Conservation (phyloP, 2,329 filamentous ascomycete species). For the Pseudogymnoascus sp. region DNA sequence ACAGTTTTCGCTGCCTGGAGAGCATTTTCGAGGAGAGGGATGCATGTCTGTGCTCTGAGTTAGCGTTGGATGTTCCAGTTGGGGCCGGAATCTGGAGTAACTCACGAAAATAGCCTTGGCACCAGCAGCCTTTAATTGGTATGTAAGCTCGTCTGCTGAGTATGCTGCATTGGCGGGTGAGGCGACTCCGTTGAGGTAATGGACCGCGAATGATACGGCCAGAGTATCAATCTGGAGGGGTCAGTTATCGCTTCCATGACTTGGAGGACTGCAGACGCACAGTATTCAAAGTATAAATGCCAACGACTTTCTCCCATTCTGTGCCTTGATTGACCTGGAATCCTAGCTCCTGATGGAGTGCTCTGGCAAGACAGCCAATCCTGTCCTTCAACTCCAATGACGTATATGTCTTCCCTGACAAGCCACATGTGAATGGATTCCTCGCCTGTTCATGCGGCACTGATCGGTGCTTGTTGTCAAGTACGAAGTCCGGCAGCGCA, state of each 20-base stretch:
- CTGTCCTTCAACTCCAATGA: constrained; percentile 54
- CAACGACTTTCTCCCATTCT: constrained; percentile 71
- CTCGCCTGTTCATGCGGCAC: constrained; percentile 52
- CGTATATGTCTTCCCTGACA: constrained; percentile 59
- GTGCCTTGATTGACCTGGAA: constrained; percentile 60
- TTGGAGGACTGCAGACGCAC: constrained; percentile 35
- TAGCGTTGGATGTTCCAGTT: neutral
- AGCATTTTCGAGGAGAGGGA: constrained; percentile 57
- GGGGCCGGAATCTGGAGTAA: neutral
- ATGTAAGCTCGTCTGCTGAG: constrained; percentile 59
- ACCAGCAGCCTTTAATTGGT: constrained; percentile 62
- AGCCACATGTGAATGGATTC: constrained; percentile 65
- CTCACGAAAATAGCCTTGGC: constrained; percentile 56
- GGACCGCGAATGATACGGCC: constrained; percentile 64
- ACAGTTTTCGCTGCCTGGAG: constrained; percentile 55
- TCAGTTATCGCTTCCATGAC: neutral
- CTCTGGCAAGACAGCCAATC: constrained; percentile 57
- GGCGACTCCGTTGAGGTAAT: constrained; percentile 62
- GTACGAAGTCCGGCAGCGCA: constrained; percentile 66
- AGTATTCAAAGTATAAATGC: constrained; percentile 66
- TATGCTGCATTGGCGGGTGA: constrained; percentile 71
- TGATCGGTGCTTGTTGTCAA: constrained; percentile 61
- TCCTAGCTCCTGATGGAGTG: constrained; percentile 58
- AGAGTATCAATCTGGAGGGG: constrained; percentile 58
- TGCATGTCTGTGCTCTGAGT: constrained; percentile 43